These are phyloP conservation scores for Vigna reflexopilosa DNA, from an alignment of 306 rosid genomes.

Conservation along the genomic window DNA sequence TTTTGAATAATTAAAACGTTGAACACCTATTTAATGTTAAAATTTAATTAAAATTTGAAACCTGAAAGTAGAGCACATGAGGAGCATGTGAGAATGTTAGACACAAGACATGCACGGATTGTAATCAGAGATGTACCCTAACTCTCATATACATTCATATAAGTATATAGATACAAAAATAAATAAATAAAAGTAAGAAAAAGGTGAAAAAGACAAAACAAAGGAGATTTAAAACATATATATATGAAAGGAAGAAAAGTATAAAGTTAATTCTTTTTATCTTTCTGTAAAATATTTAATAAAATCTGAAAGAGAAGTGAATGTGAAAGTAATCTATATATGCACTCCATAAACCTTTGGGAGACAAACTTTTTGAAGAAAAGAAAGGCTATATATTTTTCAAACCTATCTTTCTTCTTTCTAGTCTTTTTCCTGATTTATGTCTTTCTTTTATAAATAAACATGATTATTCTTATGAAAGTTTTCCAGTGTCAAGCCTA, in stretches of 20 bases:
- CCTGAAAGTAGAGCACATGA: not conserved
- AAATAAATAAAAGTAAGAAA: not conserved
- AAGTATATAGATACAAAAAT: no score
- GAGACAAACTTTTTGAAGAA: slow-evolving; percentile 22
- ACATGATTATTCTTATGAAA: not conserved
- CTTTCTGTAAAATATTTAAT: not conserved
- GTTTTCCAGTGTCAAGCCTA: not conserved
- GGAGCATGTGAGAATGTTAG: not conserved
- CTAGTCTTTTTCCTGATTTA: not conserved
- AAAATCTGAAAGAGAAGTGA: not conserved
- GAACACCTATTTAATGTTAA: not conserved
- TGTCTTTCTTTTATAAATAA: not conserved
- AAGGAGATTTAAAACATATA: not conserved
- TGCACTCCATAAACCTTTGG: not conserved
- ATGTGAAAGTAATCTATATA: not conserved
- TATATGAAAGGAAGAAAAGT: slow-evolving; percentile 32
- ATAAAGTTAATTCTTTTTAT: not conserved
- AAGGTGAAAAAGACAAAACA: not conserved
- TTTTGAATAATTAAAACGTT: not conserved
- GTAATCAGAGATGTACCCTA: not conserved
- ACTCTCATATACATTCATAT: no score
- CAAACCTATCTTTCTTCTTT: not conserved
- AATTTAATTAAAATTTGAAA: not conserved
- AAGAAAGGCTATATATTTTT: not conserved
- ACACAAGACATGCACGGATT: not conserved